Evolutionary conservation across 2,329 filamentous ascomycete species (phyloP).

Genomic region (Curvularia spicifera): DNA sequence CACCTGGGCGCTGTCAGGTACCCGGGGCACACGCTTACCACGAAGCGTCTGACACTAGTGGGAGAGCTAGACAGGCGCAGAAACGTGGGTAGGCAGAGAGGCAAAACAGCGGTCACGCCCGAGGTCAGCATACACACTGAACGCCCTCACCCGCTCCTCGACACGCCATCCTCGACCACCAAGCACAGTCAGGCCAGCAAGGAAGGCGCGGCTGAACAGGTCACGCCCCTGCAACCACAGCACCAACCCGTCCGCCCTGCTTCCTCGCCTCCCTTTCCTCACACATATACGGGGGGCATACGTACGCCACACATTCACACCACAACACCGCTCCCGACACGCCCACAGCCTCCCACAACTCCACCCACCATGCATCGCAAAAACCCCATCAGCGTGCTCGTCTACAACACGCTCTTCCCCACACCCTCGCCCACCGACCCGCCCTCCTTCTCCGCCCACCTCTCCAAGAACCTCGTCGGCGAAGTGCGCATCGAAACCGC

Average conservation of each 20-base stretch:
- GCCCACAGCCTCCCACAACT: constrained; percentile 14
- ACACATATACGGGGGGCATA: constrained; percentile 6
- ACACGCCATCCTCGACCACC: constrained; percentile 2
- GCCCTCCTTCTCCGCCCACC: constrained; percentile 71
- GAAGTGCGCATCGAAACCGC: constrained; percentile 81
- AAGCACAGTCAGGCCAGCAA: constrained; percentile 6
- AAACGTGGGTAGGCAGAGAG: constrained; percentile 22
- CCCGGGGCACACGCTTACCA: constrained; percentile 13
- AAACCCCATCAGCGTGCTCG: constrained; percentile 71
- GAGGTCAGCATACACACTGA: constrained; percentile 23
- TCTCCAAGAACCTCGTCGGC: constrained; percentile 73
- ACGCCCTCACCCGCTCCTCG: constrained; percentile 2
- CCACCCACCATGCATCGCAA: constrained; percentile 70
- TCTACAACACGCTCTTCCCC: constrained; percentile 76
- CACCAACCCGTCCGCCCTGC: neutral
- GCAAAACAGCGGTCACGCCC: constrained; percentile 31
- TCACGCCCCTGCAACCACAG: constrained; percentile 21
- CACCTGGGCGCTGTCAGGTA: constrained; percentile 23
- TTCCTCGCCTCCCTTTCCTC: constrained; percentile 3
- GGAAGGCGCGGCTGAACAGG: constrained; percentile 22
- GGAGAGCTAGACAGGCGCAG: constrained; percentile 19
- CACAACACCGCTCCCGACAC: constrained; percentile 18
- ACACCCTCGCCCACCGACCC: constrained; percentile 72
- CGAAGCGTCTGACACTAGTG: constrained; percentile 27
- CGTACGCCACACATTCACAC: neutral